phyloP scores from a whole-genome alignment of 2,329 filamentous ascomycete species.

The Aspergillus fructus region DNA sequence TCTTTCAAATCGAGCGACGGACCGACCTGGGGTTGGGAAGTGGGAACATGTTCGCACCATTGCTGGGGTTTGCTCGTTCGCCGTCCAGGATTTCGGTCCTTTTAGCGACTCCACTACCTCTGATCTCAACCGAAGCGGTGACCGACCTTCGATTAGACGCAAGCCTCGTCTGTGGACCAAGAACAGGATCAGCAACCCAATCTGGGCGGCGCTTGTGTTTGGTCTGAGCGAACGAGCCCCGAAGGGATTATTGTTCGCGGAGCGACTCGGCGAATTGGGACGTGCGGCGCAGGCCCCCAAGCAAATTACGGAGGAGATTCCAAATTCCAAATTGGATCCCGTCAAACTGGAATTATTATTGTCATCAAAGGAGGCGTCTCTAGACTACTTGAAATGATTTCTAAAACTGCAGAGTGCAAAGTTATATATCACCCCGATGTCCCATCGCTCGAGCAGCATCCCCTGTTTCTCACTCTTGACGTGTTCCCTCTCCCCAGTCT shows the following conservation, averaged over 20 bases:
- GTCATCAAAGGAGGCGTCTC: constrained; percentile 10
- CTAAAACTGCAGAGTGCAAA: constrained; percentile 12
- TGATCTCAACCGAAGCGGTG: constrained; percentile 16
- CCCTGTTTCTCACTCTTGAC: background rate
- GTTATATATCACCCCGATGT: constrained; percentile 18
- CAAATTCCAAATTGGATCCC: constrained; percentile 25
- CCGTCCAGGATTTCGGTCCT: background rate
- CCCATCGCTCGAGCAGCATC: background rate
- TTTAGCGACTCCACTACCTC: constrained; percentile 17
- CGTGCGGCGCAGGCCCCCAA: constrained; percentile 20
- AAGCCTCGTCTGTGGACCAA: constrained; percentile 15
- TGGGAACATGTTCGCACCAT: constrained; percentile 17
- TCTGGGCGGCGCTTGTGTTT: constrained; percentile 15
- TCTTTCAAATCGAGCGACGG: background rate
- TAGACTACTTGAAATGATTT: constrained; percentile 13
- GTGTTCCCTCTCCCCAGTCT: background rate
- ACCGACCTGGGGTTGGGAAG: background rate
- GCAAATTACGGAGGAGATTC: constrained; percentile 11
- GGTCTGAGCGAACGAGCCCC: background rate
- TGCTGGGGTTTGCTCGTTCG: background rate
- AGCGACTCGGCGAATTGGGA: constrained; percentile 16
- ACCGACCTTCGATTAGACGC: constrained; percentile 15
- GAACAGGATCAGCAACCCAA: constrained; percentile 19
- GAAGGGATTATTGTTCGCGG: background rate
- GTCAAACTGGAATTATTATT: constrained; percentile 12